phyloP scores from a whole-genome alignment of 495 filamentous ascomycete genomes.

The Sordaria brevicollis region DNA sequence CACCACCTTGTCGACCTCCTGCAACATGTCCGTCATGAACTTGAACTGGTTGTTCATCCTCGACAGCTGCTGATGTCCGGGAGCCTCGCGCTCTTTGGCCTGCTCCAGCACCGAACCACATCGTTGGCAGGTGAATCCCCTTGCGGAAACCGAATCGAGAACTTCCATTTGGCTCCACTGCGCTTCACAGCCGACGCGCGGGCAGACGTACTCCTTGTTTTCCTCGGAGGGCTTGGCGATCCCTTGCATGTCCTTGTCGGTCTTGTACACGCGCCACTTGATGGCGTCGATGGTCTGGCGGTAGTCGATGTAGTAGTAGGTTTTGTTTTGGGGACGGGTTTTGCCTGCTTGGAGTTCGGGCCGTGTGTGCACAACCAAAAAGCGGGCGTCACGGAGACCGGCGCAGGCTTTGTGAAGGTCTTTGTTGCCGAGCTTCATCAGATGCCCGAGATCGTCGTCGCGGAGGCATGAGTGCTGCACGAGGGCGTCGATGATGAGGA shows the following conservation, averaged over 20 bases:
- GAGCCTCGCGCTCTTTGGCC: constrained; percentile 50
- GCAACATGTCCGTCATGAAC: constrained; percentile 72
- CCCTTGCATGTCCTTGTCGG: constrained; percentile 75
- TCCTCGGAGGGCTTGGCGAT: constrained; percentile 71
- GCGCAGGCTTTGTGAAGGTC: constrained; percentile 81
- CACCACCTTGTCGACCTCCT: constrained; percentile 69
- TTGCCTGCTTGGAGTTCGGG: constrained; percentile 70
- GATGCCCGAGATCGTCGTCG: constrained; percentile 74
- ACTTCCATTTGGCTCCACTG: constrained; percentile 85
- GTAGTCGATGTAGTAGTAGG: constrained; percentile 95
- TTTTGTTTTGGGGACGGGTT: constrained; percentile 68
- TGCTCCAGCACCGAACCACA: constrained; percentile 64
- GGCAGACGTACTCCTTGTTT: constrained; percentile 81
- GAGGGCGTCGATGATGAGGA: constrained; percentile 85
- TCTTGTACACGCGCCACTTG: constrained; percentile 81
- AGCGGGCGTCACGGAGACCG: constrained; percentile 70
- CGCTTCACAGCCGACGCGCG: constrained; percentile 49
- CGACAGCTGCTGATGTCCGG: constrained; percentile 81
- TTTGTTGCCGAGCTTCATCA: constrained; percentile 81
- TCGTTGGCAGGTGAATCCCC: constrained; percentile 75
- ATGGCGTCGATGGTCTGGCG: constrained; percentile 90
- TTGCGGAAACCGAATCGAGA: constrained; percentile 52
- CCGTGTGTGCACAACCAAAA: constrained; percentile 75
- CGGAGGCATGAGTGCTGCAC: constrained; percentile 81
- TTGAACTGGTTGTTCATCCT: constrained; percentile 80